These are phyloP conservation scores for Suhomyces bribrorum DNA, from an alignment of 1,139 yeast genomes.

Conservation along the genomic window DNA sequence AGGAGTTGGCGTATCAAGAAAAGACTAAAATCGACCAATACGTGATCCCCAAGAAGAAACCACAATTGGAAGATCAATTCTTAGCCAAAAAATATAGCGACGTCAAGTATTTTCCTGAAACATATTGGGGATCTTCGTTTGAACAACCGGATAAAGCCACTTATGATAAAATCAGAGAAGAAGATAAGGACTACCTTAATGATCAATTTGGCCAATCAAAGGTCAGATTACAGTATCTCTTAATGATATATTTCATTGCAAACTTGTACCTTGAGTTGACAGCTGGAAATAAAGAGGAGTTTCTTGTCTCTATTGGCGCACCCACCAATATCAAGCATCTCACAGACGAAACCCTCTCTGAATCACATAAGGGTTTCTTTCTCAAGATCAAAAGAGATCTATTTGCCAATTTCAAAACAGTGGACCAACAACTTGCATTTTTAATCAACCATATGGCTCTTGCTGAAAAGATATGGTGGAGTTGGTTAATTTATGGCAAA, in stretches of 20 bases:
- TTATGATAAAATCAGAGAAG: slow-evolving; percentile 21
- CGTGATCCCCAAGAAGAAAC: slow-evolving; percentile 17
- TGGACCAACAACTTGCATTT: slow-evolving; percentile 30
- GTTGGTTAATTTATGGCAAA: slow-evolving; percentile 44
- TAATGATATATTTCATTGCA: slow-evolving; percentile 36
- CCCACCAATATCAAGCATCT: slow-evolving; percentile 37
- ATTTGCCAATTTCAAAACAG: slow-evolving; percentile 19
- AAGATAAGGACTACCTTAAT: slow-evolving; percentile 31
- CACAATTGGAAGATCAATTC: slow-evolving; percentile 21
- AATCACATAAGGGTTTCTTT: slow-evolving; percentile 24
- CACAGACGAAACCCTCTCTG: slow-evolving; percentile 36
- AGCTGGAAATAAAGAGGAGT: slow-evolving; percentile 23
- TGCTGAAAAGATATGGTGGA: slow-evolving; percentile 44
- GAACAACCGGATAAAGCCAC: slow-evolving; percentile 15
- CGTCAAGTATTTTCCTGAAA: slow-evolving; percentile 37
- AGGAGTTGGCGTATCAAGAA: slow-evolving; percentile 27
- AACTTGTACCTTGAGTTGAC: slow-evolving; percentile 34
- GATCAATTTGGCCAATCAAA: slow-evolving; percentile 30
- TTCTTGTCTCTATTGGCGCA: slow-evolving; percentile 27
- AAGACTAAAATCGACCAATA: slow-evolving; percentile 22
- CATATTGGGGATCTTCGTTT: slow-evolving; percentile 37
- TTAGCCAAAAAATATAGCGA: slow-evolving; percentile 25
- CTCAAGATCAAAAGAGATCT: slow-evolving; percentile 31
- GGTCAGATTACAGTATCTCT: slow-evolving; percentile 30
- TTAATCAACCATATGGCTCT: slow-evolving; percentile 29